Base-by-base conservation (phyloP, 1,284 basidiomycete genomes). In the Lentinula novae-zelandiae region DNA sequence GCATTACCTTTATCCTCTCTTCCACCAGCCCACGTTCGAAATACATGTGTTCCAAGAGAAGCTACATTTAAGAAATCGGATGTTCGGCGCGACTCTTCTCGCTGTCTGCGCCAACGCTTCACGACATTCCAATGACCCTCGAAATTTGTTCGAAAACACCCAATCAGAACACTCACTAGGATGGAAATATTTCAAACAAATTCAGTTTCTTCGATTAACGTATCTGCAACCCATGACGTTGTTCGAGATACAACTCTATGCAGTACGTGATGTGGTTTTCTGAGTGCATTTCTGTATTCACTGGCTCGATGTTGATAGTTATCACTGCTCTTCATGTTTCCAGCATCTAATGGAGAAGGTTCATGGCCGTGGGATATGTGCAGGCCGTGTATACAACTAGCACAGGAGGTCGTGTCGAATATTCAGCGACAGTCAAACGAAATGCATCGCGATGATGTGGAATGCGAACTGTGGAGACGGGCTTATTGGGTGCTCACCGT, bases 111-210 rank as follows among this genome's bases (percentile, higher is more conserved):
- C 82, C 15, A 51, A 55, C 27, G 54, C 49, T 20, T 52, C 55
- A 8, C 48, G 55, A n/a, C 34, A 44, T 48, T 52, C 42, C 17
- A 40, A 38, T 12, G 61, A 62, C 27, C 42, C 51, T 36, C 39
- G 57, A 27, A 55, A 33, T 49, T 17, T 60, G 12, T 54, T 40
- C 12, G 52, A 40, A 10, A 57, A 70, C 20, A 57, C 63, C 8
- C 65, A 58, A 44, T 76, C 76, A 57, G 51, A 58, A 58, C 79
- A 80, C 0, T 75, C 78, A n/a, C 3, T 48, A 1, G 82, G 83
- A 3, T 84, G 82, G 82, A 76, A 76, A 55, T 84, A 77, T 69
- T 76, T 82, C 60, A 72, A 71, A 15, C 76, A 78, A 46, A 39
- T 58, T 22, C 57, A 34, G n/a, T 51, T 58, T 12, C n/a, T 50